phyloP scores from a whole-genome alignment of 2,329 filamentous ascomycete genomes.

The Pseudogymnoascus sp. region DNA sequence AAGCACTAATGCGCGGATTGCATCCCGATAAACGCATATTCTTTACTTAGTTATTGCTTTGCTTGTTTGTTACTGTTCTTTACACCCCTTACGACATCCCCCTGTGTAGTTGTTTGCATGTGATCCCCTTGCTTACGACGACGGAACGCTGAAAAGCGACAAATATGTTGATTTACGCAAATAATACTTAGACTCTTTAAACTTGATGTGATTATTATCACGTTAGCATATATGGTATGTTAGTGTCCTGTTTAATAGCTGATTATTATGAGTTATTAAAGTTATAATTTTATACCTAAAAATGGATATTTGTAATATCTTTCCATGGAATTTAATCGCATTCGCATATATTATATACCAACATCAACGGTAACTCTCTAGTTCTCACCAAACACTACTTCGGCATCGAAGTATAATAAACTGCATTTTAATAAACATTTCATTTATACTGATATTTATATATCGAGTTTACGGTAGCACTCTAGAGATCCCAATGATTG shows the following conservation, averaged over 20 bases:
- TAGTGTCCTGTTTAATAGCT: background rate
- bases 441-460: too few relatives aligned
- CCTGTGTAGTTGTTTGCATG: background rate
- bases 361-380: background rate
- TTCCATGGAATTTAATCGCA: background rate
- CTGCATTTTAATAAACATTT: too few relatives aligned
- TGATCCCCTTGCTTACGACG: background rate
- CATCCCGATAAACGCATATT: background rate
- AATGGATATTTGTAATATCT: background rate
- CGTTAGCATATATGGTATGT: background rate
- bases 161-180: background rate
- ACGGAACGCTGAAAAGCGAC: background rate
- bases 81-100: background rate
- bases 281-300: background rate
- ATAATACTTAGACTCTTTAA: too few relatives aligned
- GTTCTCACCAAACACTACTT: background rate
- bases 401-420: background rate
- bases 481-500: background rate
- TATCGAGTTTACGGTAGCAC: background rate
- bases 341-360: background rate
- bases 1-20: background rate
- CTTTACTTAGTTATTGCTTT: background rate
- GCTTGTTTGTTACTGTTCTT: background rate
- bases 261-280: background rate
- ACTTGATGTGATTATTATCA: background rate